Conservation (phyloP, 2,329 filamentous ascomycete species). For the Colletotrichum aenigma region DNA sequence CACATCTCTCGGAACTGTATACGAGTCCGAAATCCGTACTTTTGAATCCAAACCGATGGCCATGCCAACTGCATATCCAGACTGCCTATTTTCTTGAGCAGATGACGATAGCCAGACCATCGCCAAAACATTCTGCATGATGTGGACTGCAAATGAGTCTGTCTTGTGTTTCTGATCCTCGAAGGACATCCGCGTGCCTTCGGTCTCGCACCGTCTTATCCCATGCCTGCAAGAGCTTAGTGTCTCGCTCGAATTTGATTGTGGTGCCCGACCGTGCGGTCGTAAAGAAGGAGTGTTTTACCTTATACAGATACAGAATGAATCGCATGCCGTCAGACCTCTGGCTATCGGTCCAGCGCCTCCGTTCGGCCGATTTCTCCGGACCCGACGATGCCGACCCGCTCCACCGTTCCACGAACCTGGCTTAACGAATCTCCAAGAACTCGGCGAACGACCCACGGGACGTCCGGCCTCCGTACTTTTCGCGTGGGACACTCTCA, state of each 20-base stretch:
- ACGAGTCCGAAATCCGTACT: not conserved
- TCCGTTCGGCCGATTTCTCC: not conserved
- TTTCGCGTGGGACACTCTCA: not conserved
- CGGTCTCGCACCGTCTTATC: not conserved
- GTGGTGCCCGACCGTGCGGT: not conserved
- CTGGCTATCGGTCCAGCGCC: not conserved
- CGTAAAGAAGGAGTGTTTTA: not conserved
- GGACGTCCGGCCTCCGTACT: not conserved
- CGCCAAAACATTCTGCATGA: not conserved
- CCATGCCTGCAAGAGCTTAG: not conserved
- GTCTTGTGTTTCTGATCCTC: not conserved
- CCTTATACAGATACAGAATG: not conserved
- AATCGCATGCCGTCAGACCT: not conserved
- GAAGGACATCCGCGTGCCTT: not conserved
- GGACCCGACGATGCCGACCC: not conserved
- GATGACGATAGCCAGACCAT: not conserved
- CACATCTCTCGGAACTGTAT: not conserved
- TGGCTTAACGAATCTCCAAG: not conserved
- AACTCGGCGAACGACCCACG: not conserved
- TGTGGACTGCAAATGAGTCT: not conserved
- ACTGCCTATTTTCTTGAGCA: not conserved
- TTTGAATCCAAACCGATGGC: not conserved
- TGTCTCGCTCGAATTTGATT: rapidly evolving
- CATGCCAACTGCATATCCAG: not conserved
- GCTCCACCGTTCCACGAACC: not conserved